A percentile compares a stretch with the other conserved stretches of the same genome.
Evolutionary conservation across 2,329 filamentous ascomycete genomes (phyloP).

Genomic region (Cercospora sp.): DNA sequence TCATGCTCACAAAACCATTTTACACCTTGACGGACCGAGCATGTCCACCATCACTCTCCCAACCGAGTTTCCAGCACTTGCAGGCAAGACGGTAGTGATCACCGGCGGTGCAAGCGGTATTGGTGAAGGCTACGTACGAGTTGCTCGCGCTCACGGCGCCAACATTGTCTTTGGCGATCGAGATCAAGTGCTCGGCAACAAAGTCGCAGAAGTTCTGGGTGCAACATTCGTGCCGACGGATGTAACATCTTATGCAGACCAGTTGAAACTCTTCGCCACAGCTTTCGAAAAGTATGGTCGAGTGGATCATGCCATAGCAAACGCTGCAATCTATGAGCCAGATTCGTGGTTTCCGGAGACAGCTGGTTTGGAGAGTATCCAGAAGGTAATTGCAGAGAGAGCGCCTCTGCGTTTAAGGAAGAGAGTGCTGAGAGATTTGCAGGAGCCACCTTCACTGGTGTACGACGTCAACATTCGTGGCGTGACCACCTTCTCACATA

Average conservation of each 20-base stretch:
- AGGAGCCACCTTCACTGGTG: not conserved
- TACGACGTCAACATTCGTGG: not conserved
- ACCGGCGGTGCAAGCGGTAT: not conserved
- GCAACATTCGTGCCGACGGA: not conserved
- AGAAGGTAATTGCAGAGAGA: not conserved
- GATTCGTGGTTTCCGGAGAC: not conserved
- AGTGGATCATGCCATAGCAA: not conserved
- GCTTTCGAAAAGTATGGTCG: not conserved
- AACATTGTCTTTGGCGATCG: not conserved
- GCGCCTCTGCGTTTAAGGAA: not conserved
- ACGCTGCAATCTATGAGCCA: not conserved
- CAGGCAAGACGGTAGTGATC: not conserved
- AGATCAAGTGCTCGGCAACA: not conserved
- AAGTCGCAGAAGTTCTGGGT: not conserved
- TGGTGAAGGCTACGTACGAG: not conserved
- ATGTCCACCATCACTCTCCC: not conserved
- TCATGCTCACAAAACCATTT: too few relatives aligned
- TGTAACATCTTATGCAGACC: not conserved
- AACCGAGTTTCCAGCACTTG: not conserved
- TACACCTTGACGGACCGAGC: not conserved
- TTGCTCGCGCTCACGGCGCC: not conserved
- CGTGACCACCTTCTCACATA: not conserved
- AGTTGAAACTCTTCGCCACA: not conserved
- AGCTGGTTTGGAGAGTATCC: not conserved
- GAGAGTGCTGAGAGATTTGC: not conserved